These are phyloP conservation scores for Plasmodium inui DNA, from an alignment of 169 alveolate genomes.

Conservation along the genomic window DNA sequence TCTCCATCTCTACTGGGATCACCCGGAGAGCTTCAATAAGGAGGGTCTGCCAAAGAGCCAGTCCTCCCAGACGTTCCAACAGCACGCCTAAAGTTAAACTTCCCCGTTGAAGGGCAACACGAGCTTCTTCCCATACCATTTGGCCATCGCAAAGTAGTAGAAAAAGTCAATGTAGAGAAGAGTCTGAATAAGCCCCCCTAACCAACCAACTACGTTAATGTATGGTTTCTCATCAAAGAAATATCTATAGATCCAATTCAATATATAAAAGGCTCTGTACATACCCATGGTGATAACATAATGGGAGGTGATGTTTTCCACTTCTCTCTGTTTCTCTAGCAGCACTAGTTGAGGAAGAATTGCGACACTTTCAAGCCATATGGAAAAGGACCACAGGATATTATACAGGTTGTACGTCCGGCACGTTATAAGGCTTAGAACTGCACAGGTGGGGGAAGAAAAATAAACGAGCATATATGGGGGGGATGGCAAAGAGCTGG, in stretches of 20 bases:
- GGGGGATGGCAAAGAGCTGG: neutral
- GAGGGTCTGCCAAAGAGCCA: neutral
- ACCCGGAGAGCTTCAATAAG: neutral
- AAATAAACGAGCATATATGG: neutral
- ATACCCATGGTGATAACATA: slow-evolving; percentile 94
- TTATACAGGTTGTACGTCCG: slow-evolving; percentile 83
- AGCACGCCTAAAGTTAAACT: slow-evolving; percentile 53
- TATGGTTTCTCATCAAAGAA: slow-evolving; percentile 87
- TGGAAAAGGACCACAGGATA: slow-evolving; percentile 94
- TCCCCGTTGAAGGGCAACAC: slow-evolving; percentile 89
- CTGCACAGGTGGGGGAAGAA: slow-evolving; percentile 10
- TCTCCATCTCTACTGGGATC: neutral
- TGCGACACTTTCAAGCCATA: slow-evolving; percentile 97
- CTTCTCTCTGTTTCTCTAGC: slow-evolving; percentile 94
- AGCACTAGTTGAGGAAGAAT: slow-evolving; percentile 95
- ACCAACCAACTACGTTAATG: slow-evolving; percentile 91
- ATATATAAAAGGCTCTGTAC: slow-evolving; percentile 94
- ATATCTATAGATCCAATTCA: slow-evolving; percentile 94
- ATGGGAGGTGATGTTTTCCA: slow-evolving; percentile 96
- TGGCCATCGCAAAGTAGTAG: slow-evolving; percentile 93
- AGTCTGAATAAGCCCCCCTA: slow-evolving; percentile 95
- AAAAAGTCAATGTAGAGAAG: slow-evolving; percentile 95
- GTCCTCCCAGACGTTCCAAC: neutral
- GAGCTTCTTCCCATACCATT: slow-evolving; percentile 91
- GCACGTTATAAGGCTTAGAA: slow-evolving; percentile 79